Base-by-base conservation (phyloP, 2,329 filamentous ascomycete species). In the Aschersonia sp. region DNA sequence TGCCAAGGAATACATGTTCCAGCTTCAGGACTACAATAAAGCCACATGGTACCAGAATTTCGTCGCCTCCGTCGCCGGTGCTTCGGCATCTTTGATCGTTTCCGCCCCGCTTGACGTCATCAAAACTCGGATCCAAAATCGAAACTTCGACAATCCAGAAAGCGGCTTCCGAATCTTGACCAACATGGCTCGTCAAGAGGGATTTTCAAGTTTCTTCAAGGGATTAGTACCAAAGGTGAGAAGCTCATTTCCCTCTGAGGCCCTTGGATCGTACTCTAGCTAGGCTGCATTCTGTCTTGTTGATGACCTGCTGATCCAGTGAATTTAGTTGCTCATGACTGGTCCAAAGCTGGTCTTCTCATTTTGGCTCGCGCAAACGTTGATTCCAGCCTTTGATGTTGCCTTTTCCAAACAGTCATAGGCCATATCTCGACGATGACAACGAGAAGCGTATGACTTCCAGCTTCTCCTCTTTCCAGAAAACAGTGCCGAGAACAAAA, bases 291-390 rank as follows among this genome's bases (percentile, higher is more conserved):
- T 30, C 40, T 47, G 40, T 48, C 52, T 55, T 54, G 45, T 54
- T 56, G 51, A 57, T 40, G 42, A 5, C 49, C 12, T 43, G 44
- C 20, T 32, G 30, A 50, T 40, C 51, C 50, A 82, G 84, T 80
- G 98, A 30, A 50, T 40, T 51, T 50, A 82, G 84, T 80, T 98
- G 54, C 77, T 98, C 61, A 98, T 98, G 92, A 98, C 92, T 12
- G 94, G 92, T 30, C 92, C 92, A 53, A 98, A 98, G 78, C 78
- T 98, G 51, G 92, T 97, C 53, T 98, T 98, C 75, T 96, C 89
- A 52, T 98, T 98, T 82, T 98, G 92, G 92, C 80, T 98, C 62
- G 92, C 92, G 50, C 92, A 98, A 75, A 97, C 92, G 31, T 74
- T 98, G 59, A 98, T 98, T 62, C 92, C 92, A 46, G 84, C 89